A percentile compares a stretch with the other conserved stretches of the same genome.
Evolutionary conservation across 306 rosid genomes (phyloP).

Genomic region (Fragaria nilgerrensis): DNA sequence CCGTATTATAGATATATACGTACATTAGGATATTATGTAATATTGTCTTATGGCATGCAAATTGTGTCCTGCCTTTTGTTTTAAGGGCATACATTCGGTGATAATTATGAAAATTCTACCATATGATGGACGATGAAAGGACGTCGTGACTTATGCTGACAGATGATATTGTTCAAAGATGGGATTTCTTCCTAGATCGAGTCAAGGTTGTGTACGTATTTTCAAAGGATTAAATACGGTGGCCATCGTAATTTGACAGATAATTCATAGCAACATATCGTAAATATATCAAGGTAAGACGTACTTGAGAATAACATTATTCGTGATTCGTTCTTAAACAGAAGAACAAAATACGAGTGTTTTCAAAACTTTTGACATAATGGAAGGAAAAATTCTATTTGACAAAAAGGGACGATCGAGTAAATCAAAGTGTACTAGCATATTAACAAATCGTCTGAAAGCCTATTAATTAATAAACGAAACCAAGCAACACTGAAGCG

Average conservation of each 20-base stretch:
- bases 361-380: constrained; percentile 5
- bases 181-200: background rate
- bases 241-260: background rate
- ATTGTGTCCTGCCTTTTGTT: background rate
- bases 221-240: background rate
- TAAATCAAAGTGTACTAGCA: too few relatives aligned
- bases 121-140: constrained; percentile 8
- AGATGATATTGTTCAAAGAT: background rate
- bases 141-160: background rate
- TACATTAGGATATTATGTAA: background rate
- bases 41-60: background rate
- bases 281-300: background rate
- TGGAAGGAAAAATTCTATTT: background rate
- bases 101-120: background rate
- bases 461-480: too few relatives aligned
- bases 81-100: background rate
- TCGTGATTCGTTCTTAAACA: background rate
- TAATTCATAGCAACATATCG: background rate
- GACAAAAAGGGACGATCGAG: background rate
- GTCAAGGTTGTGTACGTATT: constrained; percentile 12
- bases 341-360: background rate
- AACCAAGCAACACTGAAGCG: background rate
- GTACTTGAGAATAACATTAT: background rate
- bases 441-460: background rate
- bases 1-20: background rate